Percentiles rank a stretch among this genome's conserved stretches.
phyloP scores from a whole-genome alignment of 129 eudicot genomes.

The Cynara cardunculus region DNA sequence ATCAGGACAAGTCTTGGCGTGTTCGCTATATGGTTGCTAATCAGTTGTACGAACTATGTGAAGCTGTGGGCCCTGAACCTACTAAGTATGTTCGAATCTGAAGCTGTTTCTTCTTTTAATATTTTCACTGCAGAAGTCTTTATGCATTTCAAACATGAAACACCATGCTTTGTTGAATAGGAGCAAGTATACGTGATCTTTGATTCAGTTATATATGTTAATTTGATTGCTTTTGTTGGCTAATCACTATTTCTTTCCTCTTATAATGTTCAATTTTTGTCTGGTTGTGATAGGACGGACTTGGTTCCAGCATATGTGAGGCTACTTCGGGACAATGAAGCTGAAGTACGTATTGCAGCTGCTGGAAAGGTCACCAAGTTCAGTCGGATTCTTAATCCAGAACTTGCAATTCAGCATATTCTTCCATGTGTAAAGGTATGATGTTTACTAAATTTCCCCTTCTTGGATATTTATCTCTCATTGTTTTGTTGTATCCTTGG shows the following conservation, averaged over 20 bases:
- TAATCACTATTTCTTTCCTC: neutral
- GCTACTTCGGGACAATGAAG: constrained; percentile 96
- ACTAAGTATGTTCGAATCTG: constrained; percentile 56
- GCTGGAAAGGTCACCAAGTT: constrained; percentile 98
- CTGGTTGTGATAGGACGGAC: constrained; percentile 60
- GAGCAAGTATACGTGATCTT: neutral
- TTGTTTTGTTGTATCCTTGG: constrained; percentile 5
- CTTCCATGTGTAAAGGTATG: constrained; percentile 98
- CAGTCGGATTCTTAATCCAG: constrained; percentile 87
- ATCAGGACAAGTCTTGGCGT: constrained; percentile 99
- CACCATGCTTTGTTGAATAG: neutral
- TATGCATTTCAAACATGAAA: neutral
- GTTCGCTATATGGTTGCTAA: constrained; percentile 99
- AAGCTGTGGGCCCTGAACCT: constrained; percentile 99
- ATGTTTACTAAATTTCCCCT: neutral
- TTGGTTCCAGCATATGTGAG: constrained; percentile 99
- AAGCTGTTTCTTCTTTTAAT: neutral
- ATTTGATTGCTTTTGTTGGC: neutral
- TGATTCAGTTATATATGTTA: constrained; percentile 4
- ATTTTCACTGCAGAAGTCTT: neutral
- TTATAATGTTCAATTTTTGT: neutral
- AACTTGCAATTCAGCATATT: constrained; percentile 92
- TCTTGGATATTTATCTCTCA: neutral
- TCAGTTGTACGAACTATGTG: constrained; percentile 94
- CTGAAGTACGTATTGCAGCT: constrained; percentile 99